Evolutionary conservation across 495 filamentous ascomycete species (phyloP).

Genomic region (Penicillium desertorum): DNA sequence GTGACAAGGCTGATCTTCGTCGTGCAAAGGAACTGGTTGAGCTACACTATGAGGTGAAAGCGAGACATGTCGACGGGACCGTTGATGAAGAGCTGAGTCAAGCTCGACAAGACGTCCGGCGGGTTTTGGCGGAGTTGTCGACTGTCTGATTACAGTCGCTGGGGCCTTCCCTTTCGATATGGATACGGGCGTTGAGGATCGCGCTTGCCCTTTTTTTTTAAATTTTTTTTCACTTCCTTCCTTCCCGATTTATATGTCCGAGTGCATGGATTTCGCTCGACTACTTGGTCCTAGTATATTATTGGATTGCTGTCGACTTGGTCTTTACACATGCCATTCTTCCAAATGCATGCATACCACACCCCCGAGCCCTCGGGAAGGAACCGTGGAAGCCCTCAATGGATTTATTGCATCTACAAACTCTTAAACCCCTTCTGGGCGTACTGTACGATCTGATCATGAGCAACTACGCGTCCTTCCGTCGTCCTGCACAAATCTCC

Average conservation of each 20-base stretch:
- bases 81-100: constrained; percentile 48
- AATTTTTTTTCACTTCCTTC: not conserved
- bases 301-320: not conserved
- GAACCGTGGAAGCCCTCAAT: not conserved
- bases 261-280: not conserved
- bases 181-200: not conserved
- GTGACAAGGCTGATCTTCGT: constrained; percentile 42
- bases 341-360: not conserved
- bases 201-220: not conserved
- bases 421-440: constrained; percentile 2
- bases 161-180: not conserved
- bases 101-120: constrained; percentile 46
- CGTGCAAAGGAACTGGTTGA: constrained; percentile 59
- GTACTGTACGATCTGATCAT: constrained; percentile 27
- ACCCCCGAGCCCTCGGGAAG: not conserved
- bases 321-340: not conserved
- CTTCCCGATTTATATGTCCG: not conserved
- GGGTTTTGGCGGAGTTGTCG: constrained; percentile 38
- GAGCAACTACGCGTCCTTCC: constrained; percentile 25
- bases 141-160: constrained; percentile 1
- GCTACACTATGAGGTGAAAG: constrained; percentile 57
- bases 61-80: constrained; percentile 36
- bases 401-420: not conserved
- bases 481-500: constrained; percentile 20
- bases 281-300: not conserved